Conservation (phyloP, 2,329 filamentous ascomycete species). For the Neofusicoccum sp. region DNA sequence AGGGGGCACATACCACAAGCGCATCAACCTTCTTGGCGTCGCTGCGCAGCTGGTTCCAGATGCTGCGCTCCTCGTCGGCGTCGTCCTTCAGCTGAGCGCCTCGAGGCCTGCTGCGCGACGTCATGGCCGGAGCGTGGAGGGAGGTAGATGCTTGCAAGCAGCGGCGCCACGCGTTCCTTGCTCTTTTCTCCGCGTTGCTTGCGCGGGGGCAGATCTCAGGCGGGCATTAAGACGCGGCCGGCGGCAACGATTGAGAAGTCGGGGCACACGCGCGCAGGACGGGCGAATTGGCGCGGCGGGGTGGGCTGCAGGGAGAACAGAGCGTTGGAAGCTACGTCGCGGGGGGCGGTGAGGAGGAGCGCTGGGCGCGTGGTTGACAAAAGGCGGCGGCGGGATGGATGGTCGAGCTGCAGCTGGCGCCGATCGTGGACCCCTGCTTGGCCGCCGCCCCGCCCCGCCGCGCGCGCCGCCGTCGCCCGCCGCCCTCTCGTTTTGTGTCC, state of each 20-base stretch:
- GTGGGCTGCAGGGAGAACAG: background rate
- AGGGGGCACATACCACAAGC: constrained; percentile 43
- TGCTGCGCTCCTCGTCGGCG: constrained; percentile 49
- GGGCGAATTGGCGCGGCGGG: background rate
- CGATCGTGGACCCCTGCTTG: constrained; percentile 3
- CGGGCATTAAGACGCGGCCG: background rate
- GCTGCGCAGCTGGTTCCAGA: constrained; percentile 49
- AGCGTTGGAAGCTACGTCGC: background rate
- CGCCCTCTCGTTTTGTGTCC: background rate
- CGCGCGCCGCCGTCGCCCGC: background rate
- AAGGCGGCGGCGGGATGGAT: background rate
- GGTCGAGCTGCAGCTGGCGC: background rate
- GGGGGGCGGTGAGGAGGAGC: background rate
- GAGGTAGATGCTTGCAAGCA: background rate
- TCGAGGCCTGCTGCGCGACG: constrained; percentile 45
- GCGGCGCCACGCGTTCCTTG: constrained; percentile 8
- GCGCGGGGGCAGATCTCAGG: constrained; percentile 2
- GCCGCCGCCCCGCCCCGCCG: background rate
- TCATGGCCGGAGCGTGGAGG: constrained; percentile 34
- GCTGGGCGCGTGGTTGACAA: background rate
- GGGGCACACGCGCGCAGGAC: background rate
- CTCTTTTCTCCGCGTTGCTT: constrained; percentile 14
- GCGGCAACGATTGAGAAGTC: background rate
- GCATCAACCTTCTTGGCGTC: constrained; percentile 46
- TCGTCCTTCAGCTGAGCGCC: constrained; percentile 47